Base-by-base conservation (phyloP, 1,284 basidiomycete species). In the Meripilus lineatus region DNA sequence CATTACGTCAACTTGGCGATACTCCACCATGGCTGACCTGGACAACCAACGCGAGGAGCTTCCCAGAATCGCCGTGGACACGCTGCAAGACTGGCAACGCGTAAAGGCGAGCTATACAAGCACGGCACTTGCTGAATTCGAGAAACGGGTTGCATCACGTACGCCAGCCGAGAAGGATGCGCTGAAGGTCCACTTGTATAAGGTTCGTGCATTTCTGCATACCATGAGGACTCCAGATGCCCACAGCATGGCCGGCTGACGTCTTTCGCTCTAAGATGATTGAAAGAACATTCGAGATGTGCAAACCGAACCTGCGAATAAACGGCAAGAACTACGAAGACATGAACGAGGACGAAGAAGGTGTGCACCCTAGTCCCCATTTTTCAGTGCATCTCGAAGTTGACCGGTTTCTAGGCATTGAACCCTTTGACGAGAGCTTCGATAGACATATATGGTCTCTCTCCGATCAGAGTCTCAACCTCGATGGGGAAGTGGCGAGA, bases 321-420 rank as follows among this genome's bases (percentile, higher is more conserved):
- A 91, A 92, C 55, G 89, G 89, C 11, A 79, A 82, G 46, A 82
- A 83, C 50, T 78, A 82, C 47, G 85, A 88, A 55, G 77, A 83
- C 10, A 64, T 79, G 44, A 70, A 77, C 42, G 70, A 77, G 38
- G 67, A 70, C 32, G 75, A 76, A 49, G 69, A 75, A 47, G 77
- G 83, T 79, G 39, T 42, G 66, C 50, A 15, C 17, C 20, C n/a
- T 24, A 21, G 18, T 26, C 20, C 24, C 34, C 24, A 7, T 17
- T 20, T 13, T 11, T 24, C 18, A 20, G 30, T 39, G 25, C 3
- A 34, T 26, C 10, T 4, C 26, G 11, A 32, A 17, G 30, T 38
- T n/a, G 11, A 14, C 28, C 46, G 23, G 38, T 33, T 11, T 28
- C 44, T 44, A 33, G 47, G 30, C 13, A 26, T 52, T 47, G 86